These are phyloP conservation scores for Kwoniella heveanensis DNA, from an alignment of 768 basidiomycete species.

Conservation along the genomic window DNA sequence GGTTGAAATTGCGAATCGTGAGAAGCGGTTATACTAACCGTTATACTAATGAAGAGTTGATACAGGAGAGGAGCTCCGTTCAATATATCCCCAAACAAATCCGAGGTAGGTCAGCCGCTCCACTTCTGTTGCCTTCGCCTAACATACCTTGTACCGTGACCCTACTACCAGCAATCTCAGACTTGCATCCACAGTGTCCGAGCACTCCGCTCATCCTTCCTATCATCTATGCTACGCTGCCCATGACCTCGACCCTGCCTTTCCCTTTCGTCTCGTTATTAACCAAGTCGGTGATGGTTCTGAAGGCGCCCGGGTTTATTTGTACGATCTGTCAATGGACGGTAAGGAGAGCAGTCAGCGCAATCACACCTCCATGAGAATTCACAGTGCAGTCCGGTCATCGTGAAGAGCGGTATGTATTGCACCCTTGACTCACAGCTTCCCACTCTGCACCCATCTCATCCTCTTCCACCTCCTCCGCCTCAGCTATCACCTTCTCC, in stretches of 20 bases:
- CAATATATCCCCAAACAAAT: too few relatives aligned
- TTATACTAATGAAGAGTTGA: slow-evolving; percentile 28
- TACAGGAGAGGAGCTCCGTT: not conserved
- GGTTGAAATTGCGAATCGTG: slow-evolving; percentile 1
- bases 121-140: too few relatives aligned
- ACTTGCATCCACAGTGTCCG: not conserved
- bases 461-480: slow-evolving; percentile 81
- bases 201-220: not conserved
- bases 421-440: slow-evolving; percentile 69
- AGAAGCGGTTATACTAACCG: slow-evolving; percentile 33
- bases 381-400: too few relatives aligned
- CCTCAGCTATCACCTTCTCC: slow-evolving; percentile 70
- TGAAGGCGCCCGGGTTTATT: slow-evolving; percentile 91
- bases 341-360: not conserved
- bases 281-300: slow-evolving; percentile 81
- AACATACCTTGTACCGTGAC: too few relatives aligned
- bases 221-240: slow-evolving; percentile 20
- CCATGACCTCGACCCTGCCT: slow-evolving; percentile 73
- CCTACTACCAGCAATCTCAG: not conserved
- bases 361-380: slow-evolving; percentile 2
- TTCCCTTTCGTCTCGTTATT: slow-evolving; percentile 88
- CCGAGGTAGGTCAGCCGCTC: too few relatives aligned
- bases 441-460: slow-evolving; percentile 80
- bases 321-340: slow-evolving; percentile 68
- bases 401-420: not conserved